Evolutionary conservation across 768 basidiomycete genomes (phyloP), one percentile per base, ranked within the genome.

Genomic region (Dacryopinax spathularia): DNA sequence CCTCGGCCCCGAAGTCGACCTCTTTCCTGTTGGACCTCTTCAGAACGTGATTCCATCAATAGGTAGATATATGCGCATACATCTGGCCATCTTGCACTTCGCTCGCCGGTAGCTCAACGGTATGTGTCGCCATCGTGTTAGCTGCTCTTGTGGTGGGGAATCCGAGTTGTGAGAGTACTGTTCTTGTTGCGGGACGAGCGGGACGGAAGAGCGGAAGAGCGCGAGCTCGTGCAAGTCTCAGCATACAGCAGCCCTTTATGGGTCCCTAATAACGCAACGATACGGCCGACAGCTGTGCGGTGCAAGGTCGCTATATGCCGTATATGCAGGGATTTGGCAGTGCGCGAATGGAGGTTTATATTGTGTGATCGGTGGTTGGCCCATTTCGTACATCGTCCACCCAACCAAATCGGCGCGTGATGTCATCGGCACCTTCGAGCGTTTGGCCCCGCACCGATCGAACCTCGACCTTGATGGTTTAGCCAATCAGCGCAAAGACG

Each of bases 81-180:
- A 86, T 84, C 71, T 86, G 80, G 33, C 86, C 87, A 77, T 87
- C 83, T 66, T 80, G 71, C 63, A 87, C 75, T 64, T 84, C 82
- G 36, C 48, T 56, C 6, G 48, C 48, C 9, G 48, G 25, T 10
- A 56, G 29, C 29, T 56, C 48, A 31, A 56, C 48, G 25, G 48
- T 56, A 18, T 56, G 48, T 3, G 48, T 56, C 29, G 48, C 48
- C 48, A 56, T 56, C n/a, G 13, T 20, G 25, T 20, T 12, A 9
- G 43, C 22, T 12, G 13, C 13, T 44, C 13, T 9, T 22, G 9
- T 44, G 43, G 39, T 18, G 4, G 39, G 5, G 39, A 41, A 18
- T 41, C 39, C 18, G 39, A 6, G 16, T 6, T 18, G 39, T 15
- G 22, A 22, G 5, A 22, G 18, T 15, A 41, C 6, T 18, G 7